Evolutionary conservation across 768 basidiomycete genomes (phyloP).

Genomic region (Boletus barrowsii): DNA sequence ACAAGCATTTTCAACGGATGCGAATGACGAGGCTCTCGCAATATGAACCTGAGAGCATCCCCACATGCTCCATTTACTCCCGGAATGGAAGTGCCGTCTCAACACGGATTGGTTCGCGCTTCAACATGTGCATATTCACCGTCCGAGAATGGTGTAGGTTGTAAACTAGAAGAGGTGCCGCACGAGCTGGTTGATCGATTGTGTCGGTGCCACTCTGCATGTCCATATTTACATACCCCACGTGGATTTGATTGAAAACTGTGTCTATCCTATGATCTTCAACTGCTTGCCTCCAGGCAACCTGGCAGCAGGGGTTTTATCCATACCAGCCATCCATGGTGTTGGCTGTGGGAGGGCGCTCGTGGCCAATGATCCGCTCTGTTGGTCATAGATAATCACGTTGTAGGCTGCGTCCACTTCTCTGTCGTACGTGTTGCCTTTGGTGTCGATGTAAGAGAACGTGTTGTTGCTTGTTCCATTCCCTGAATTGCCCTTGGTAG

Average conservation of each 20-base stretch:
- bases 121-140: conserved; percentile 36
- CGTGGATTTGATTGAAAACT: neutral
- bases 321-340: neutral
- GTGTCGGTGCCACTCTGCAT: conserved; percentile 1
- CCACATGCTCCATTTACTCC: conserved; percentile 17
- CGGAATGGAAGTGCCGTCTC: conserved; percentile 30
- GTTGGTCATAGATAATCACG: conserved; percentile 56
- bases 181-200: neutral
- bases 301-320: conserved; percentile 20
- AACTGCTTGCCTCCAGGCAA: conserved; percentile 35
- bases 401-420: conserved; percentile 59
- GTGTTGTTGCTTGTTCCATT: conserved; percentile 72
- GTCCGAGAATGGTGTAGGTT: conserved; percentile 14
- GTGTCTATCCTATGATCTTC: neutral
- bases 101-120: conserved; percentile 38
- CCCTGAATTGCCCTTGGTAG: conserved; percentile 49
- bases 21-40: neutral
- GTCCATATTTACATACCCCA: conserved; percentile 11
- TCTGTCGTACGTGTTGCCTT: conserved; percentile 61
- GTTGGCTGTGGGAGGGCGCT: conserved; percentile 5
- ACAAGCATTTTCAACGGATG: conserved; percentile 21
- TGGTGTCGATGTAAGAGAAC: conserved; percentile 56
- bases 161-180: conserved; percentile 3
- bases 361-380: conserved; percentile 49
- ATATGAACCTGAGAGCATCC: conserved; percentile 14